Base-by-base conservation (phyloP, 345 rosid genomes). In the Anastatica hierochuntica region DNA sequence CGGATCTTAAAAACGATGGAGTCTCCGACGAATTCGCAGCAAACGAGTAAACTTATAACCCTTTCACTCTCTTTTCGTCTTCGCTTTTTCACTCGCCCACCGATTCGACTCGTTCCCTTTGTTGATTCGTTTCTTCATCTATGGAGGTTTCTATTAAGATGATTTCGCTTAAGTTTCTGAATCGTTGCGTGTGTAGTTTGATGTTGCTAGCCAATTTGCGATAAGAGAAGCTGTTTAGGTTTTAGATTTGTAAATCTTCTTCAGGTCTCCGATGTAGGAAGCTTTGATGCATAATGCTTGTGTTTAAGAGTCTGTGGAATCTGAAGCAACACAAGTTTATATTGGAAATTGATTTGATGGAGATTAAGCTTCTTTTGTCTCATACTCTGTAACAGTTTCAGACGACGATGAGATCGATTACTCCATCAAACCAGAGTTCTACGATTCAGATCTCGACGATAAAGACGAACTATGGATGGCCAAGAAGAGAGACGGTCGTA, bases 391-490 rank as follows among this genome's bases (percentile, higher is more conserved):
- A 48, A 30, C 78, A 82, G 87, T 82, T 73, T 87, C 92, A 1
- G 84, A 81, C 8, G 86, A 83, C 19, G 89, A 87, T 30, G 95
- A 83, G 67, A 72, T 81, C 63, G 89, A 87, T 59, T 83, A 83
- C 73, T 76, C 83, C 0, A 44, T 70, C 48, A 77, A 83, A 45
- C 84, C 86, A 3, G 81, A 87, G 40, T 76, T 87, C 52, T 83
- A 86, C 43, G 95, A 81, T 54, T 75, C 95, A 0, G 68, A 74
- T 39, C 77, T 83, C 8, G 95, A 87, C 4, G 79, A 66, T 30
- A 79, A 79, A 72, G 86, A 87, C 70, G 86, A 81, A 58, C 8
- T 8, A 12, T 87, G 95, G 92, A 76, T 76, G 60, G 63, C 49
- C 10, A 77, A 70, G 64, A 58, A 64, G 51, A 75, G 83, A 58